A percentile compares a stretch with the other conserved stretches of the same genome.
phyloP scores from a whole-genome alignment of 805 yeast genomes.

The Hyphopichia homilentoma region DNA sequence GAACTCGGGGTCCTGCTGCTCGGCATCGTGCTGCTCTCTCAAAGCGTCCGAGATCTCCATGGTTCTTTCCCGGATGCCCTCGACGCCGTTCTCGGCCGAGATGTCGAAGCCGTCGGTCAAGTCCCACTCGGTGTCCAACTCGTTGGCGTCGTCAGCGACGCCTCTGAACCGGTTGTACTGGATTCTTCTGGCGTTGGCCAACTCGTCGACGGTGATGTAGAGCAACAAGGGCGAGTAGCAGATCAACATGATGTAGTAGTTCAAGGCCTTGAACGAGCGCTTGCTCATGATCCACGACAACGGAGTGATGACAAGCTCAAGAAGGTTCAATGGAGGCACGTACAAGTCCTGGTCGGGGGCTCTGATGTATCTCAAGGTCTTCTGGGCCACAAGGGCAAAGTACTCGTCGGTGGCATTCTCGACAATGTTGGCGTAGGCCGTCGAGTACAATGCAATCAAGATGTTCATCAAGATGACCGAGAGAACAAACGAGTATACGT shows the following conservation, averaged over 20 bases:
- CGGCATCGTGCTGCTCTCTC: slow-evolving; percentile 57
- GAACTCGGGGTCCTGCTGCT: slow-evolving; percentile 66
- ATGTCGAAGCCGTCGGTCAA: slow-evolving; percentile 65
- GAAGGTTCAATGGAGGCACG: slow-evolving; percentile 79
- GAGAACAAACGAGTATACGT: slow-evolving; percentile 71
- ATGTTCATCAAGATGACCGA: slow-evolving; percentile 76
- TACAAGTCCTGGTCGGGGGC: slow-evolving; percentile 86
- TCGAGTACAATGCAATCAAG: slow-evolving; percentile 78
- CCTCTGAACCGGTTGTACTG: slow-evolving; percentile 64
- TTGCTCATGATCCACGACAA: slow-evolving; percentile 32
- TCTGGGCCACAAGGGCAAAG: slow-evolving; percentile 78
- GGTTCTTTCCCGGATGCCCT: slow-evolving; percentile 34
- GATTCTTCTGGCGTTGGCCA: slow-evolving; percentile 63
- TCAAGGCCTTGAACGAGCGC: slow-evolving; percentile 33
- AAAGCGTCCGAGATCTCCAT: slow-evolving; percentile 37
- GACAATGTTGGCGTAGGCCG: slow-evolving; percentile 76
- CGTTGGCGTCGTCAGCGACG: slow-evolving; percentile 75
- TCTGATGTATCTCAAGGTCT: slow-evolving; percentile 76
- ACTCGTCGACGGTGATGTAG: slow-evolving; percentile 61
- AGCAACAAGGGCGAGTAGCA: slow-evolving; percentile 66
- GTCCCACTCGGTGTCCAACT: slow-evolving; percentile 76
- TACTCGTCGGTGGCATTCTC: slow-evolving; percentile 84
- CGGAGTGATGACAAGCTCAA: slow-evolving; percentile 49
- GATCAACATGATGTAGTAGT: slow-evolving; percentile 56
- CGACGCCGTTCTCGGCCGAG: slow-evolving; percentile 31